Evolutionary conservation across 345 rosid species (phyloP), one percentile per base, ranked within the genome.

Genomic region (Cardiospermum halicacabum): DNA sequence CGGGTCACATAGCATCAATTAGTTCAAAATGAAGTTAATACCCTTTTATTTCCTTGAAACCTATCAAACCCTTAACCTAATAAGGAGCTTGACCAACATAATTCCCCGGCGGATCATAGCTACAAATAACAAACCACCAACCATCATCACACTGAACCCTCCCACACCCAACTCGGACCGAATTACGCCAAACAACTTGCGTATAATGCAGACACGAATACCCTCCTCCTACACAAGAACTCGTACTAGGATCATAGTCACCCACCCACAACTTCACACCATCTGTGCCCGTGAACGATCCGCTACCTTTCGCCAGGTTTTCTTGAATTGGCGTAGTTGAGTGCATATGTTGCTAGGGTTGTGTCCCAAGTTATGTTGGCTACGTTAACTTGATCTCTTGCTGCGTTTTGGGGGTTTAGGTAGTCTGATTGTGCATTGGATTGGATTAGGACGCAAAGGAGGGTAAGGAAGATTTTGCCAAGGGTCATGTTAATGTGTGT

Each of bases 331-430:
- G n/a, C n/a, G n/a, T n/a, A n/a, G n/a, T n/a, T n/a, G n/a, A n/a
- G n/a, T n/a, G n/a, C n/a, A n/a, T n/a, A n/a, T n/a, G n/a, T n/a
- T n/a, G 37, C 37, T 34, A 84, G 69, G 13, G 27, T 63, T 16
- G 51, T 43, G 56, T 74, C 78, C 87, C 84, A 82, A 10, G 22
- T 31, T n/a, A 85, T 39, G 1, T 73, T 83, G 4, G 67, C 67
- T 2, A 73, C 69, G 0, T 66, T 66, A 0, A 78, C 70, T 30
- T 37, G 61, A 28, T 66, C 63, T 5, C 80, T 65, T 25, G 75
- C 78, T 5, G 66, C 57, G 9, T 79, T 75, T 60, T 75, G 78
- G 11, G 78, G 71, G 0, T 34, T 22, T 0, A 75, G 68, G 49
- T 49, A 70, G 69, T 78, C 78, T 32, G 60, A 61, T 13, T 64